Evolutionary conservation across 176 grass and related monocot genomes (phyloP).

Genomic region (Aegilops sharonensis): DNA sequence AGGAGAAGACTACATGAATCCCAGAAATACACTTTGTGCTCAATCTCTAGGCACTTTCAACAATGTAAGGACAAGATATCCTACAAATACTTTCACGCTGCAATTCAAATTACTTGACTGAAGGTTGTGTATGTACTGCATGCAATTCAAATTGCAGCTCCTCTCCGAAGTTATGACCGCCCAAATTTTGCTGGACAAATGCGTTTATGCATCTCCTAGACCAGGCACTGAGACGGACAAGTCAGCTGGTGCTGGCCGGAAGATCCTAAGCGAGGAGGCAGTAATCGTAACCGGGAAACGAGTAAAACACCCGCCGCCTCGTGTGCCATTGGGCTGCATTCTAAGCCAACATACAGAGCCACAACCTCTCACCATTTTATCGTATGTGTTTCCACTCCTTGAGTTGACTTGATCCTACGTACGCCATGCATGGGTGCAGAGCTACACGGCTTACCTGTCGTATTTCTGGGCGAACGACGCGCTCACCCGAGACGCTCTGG

Average conservation of each 20-base stretch:
- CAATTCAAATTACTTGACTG: neutral
- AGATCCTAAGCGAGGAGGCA: slow-evolving; percentile 13
- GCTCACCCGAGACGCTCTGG: slow-evolving; percentile 29
- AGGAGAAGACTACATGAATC: slow-evolving; percentile 38
- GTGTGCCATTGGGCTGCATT: slow-evolving; percentile 30
- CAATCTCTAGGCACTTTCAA: slow-evolving; percentile 31
- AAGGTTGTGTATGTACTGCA: neutral
- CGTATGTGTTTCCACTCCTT: neutral
- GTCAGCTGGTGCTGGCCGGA: slow-evolving; percentile 10
- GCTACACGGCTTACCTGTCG: slow-evolving; percentile 36
- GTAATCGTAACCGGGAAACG: neutral
- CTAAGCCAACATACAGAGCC: slow-evolving; percentile 8
- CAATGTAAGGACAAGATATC: slow-evolving; percentile 13
- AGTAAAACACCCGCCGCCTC: slow-evolving; percentile 20
- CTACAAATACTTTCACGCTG: neutral
- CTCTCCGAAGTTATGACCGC: neutral
- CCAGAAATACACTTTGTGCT: slow-evolving; percentile 31
- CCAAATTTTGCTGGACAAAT: slow-evolving; percentile 39
- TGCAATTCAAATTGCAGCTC: slow-evolving; percentile 29
- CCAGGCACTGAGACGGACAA: neutral
- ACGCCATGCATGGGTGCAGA: neutral
- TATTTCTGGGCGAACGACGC: slow-evolving; percentile 59
- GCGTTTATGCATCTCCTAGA: slow-evolving; percentile 27
- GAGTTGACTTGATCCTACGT: neutral
- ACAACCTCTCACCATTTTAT: neutral